These are phyloP conservation scores for Colletotrichum horii DNA, from an alignment of 2,329 filamentous ascomycete genomes.

Conservation along the genomic window DNA sequence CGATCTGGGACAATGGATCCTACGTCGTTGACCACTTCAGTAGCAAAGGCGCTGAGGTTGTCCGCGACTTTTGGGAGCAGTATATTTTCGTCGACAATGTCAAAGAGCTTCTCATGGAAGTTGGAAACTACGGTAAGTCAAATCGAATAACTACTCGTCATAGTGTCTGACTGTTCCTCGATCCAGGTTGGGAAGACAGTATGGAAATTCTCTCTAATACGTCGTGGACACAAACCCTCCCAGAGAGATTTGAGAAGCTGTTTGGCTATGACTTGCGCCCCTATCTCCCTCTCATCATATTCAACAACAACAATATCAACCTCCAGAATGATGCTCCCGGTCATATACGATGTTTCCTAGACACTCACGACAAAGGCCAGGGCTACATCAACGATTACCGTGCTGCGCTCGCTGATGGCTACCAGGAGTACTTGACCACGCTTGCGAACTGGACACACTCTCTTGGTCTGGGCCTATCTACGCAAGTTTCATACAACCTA, in stretches of 20 bases:
- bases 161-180: neutral
- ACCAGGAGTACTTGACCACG: neutral
- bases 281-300: conserved; percentile 37
- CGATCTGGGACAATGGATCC: conserved; percentile 25
- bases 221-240: conserved; percentile 40
- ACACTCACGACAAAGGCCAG: neutral
- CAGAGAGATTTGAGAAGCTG: conserved; percentile 30
- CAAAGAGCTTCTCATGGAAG: conserved; percentile 30
- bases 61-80: conserved; percentile 42
- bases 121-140: conserved; percentile 34
- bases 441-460: neutral
- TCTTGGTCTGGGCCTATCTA: conserved; percentile 39
- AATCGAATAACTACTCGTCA: too few relatives aligned
- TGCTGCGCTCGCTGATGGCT: neutral
- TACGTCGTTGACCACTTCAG: conserved; percentile 38
- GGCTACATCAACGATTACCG: conserved; percentile 10
- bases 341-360: neutral
- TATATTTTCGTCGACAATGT: conserved; percentile 36
- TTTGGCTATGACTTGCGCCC: conserved; percentile 37
- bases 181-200: conserved; percentile 35
- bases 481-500: conserved; percentile 45
- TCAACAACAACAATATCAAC: conserved; percentile 1
- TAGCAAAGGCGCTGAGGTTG: conserved; percentile 35
- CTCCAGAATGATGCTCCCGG: neutral
- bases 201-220: conserved; percentile 35